These are phyloP conservation scores for Gastrolobium villosum DNA, from an alignment of 306 rosid genomes.

Conservation along the genomic window DNA sequence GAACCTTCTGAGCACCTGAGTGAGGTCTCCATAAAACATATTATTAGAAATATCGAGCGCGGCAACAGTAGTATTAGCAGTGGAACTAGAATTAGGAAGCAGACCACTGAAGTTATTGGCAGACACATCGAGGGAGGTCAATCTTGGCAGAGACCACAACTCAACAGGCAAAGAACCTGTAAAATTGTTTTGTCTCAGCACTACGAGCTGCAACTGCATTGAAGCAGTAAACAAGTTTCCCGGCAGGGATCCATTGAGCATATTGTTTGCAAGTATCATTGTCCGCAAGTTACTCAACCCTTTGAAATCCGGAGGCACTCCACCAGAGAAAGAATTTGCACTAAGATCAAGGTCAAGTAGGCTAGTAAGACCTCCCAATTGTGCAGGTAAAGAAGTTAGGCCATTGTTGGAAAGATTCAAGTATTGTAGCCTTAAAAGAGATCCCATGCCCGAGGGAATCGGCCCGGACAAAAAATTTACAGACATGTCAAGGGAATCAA, in stretches of 20 bases:
- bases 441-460: conserved; percentile 65
- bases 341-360: conserved; percentile 91
- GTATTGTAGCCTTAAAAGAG: conserved; percentile 65
- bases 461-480: conserved; percentile 69
- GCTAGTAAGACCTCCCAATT: conserved; percentile 68
- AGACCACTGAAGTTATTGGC: conserved; percentile 72
- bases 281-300: conserved; percentile 69
- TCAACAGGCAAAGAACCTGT: conserved; percentile 65
- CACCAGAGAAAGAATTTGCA: conserved; percentile 66
- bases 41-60: conserved; percentile 74
- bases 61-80: conserved; percentile 47
- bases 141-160: conserved; percentile 71
- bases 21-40: conserved; percentile 72
- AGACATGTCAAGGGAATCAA: conserved; percentile 76
- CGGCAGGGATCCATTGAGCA: conserved; percentile 66
- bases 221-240: conserved; percentile 54
- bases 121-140: conserved; percentile 75
- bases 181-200: conserved; percentile 66
- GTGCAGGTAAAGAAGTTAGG: conserved; percentile 69
- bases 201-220: conserved; percentile 62
- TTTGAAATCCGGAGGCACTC: conserved; percentile 62
- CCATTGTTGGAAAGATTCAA: conserved; percentile 81
- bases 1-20: conserved; percentile 64
- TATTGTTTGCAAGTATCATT: conserved; percentile 63
- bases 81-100: conserved; percentile 68